Conservation (phyloP, 1,284 basidiomycete genomes). For the Polyporus tsugae region DNA sequence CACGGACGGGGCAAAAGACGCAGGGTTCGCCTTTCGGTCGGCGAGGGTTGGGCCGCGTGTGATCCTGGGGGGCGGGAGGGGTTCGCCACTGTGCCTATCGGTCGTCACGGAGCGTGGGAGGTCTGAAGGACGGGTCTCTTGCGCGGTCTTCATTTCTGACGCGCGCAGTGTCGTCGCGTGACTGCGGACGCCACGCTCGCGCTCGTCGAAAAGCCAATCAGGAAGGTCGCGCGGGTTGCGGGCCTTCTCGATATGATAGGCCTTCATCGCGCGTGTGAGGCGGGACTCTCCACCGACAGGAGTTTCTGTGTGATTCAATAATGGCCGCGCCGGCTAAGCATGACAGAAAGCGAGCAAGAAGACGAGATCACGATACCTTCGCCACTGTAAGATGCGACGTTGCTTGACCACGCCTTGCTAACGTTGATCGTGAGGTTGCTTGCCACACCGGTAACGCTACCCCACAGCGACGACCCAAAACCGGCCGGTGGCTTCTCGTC, state of each 20-base stretch:
- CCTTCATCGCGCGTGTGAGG: conserved; percentile 70
- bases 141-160: background rate
- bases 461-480: conserved; percentile 60
- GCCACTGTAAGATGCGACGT: conserved; percentile 51
- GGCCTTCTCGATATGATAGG: conserved; percentile 70
- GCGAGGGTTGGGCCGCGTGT: conserved; percentile 27
- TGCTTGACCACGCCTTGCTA: conserved; percentile 62
- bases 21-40: conserved; percentile 20
- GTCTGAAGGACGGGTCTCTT: background rate
- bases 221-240: conserved; percentile 67
- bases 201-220: conserved; percentile 69
- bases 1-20: background rate
- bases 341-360: conserved; percentile 9
- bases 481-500: conserved; percentile 35
- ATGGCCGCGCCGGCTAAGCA: conserved; percentile 10
- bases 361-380: conserved; percentile 52
- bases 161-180: conserved; percentile 6
- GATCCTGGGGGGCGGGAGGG: conserved; percentile 14
- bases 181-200: conserved; percentile 52
- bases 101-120: conserved; percentile 26
- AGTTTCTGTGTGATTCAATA: conserved; percentile 49
- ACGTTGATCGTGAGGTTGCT: conserved; percentile 63
- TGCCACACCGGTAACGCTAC: conserved; percentile 60
- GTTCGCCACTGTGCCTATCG: background rate
- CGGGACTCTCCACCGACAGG: conserved; percentile 67